phyloP scores from a whole-genome alignment of 1,284 basidiomycete species.

The Tilletia indica region DNA sequence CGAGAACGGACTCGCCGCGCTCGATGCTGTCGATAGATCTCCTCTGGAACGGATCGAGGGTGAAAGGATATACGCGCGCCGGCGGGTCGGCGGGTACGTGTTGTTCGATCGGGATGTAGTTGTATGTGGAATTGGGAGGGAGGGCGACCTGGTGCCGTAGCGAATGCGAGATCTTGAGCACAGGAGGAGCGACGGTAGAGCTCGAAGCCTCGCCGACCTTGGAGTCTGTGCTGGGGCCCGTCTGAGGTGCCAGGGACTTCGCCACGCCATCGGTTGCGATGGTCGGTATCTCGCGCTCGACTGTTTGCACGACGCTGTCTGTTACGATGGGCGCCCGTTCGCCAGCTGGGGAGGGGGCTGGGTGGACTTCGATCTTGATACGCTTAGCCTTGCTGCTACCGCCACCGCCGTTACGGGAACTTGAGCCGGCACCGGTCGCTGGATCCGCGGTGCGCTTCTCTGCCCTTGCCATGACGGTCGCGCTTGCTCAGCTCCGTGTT shows the following conservation, averaged over 20 bases:
- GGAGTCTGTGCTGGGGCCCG: background rate
- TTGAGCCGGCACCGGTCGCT: background rate
- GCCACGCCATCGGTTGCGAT: background rate
- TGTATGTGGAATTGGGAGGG: slow-evolving; percentile 73
- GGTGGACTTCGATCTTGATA: background rate
- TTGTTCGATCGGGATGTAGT: slow-evolving; percentile 84
- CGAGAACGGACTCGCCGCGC: slow-evolving; percentile 92
- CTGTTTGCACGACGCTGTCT: background rate
- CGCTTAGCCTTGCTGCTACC: background rate
- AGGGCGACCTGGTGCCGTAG: slow-evolving; percentile 93
- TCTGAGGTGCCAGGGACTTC: background rate
- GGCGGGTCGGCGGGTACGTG: slow-evolving; percentile 90
- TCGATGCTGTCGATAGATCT: slow-evolving; percentile 94
- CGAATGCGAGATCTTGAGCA: slow-evolving; percentile 38
- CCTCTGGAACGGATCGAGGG: slow-evolving; percentile 94
- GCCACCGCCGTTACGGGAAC: background rate
- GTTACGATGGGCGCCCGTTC: slow-evolving; percentile 11
- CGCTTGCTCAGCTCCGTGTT: too few species aligned
- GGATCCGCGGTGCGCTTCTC: background rate
- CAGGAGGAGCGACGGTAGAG: background rate
- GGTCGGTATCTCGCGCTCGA: background rate
- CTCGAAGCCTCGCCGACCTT: background rate
- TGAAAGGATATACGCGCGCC: slow-evolving; percentile 89
- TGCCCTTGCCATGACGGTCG: background rate
- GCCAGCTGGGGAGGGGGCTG: background rate